A percentile compares a stretch with the other conserved stretches of the same genome.
phyloP scores from a whole-genome alignment of 345 rosid species.

The Hibiscus tridactylites region DNA sequence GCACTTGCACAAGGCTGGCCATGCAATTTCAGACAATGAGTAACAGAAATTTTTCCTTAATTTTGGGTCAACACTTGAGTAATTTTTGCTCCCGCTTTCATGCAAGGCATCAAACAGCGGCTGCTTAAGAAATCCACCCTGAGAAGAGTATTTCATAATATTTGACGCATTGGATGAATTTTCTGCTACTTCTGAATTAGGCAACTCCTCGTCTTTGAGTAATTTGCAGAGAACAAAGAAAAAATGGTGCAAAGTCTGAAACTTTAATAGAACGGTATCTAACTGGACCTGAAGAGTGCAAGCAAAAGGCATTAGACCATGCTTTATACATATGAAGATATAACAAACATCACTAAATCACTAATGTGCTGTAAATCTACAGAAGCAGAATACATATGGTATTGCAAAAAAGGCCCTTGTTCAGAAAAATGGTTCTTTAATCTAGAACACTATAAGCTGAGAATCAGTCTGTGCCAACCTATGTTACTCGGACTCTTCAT shows the following conservation, averaged over 20 bases:
- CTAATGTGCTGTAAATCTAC: background rate
- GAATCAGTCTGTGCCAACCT: background rate
- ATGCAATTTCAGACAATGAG: slow-evolving; percentile 50
- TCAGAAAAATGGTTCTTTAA: background rate
- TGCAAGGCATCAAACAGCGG: slow-evolving; percentile 39
- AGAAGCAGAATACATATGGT: background rate
- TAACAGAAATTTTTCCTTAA: slow-evolving; percentile 39
- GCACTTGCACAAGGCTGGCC: slow-evolving; percentile 63
- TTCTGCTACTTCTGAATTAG: slow-evolving; percentile 25
- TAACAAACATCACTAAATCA: background rate
- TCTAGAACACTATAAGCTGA: background rate
- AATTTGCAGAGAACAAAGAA: slow-evolving; percentile 71
- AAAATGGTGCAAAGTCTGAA: slow-evolving; percentile 74
- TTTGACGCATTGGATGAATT: slow-evolving; percentile 26
- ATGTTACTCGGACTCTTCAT: no score
- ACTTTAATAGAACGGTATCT: slow-evolving; percentile 53
- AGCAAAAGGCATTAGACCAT: slow-evolving; percentile 7
- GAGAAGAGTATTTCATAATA: slow-evolving; percentile 36
- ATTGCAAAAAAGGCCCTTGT: background rate
- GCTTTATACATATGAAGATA: background rate
- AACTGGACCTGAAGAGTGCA: slow-evolving; percentile 48
- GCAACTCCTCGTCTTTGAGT: slow-evolving; percentile 48
- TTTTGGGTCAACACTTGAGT: slow-evolving; percentile 26
- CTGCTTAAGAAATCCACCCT: slow-evolving; percentile 82
- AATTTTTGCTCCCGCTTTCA: slow-evolving; percentile 21